Base-by-base conservation (phyloP, 768 basidiomycete genomes). In the Rhizopogon salebrosus region DNA sequence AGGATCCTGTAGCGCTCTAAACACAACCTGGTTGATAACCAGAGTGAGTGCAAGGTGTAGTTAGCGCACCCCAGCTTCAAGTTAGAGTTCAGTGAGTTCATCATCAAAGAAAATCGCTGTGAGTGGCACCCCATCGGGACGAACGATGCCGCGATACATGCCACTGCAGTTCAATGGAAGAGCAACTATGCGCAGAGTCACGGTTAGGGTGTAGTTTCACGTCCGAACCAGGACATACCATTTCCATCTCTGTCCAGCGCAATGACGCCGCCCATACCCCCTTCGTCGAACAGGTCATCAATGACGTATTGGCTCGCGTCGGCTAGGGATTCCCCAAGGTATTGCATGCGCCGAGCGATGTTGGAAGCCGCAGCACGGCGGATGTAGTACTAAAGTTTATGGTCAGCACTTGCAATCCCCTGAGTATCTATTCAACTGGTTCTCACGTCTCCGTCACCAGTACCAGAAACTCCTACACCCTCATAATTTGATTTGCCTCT, bases 31-130 rank as follows among this genome's bases (percentile, higher is more conserved):
- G n/a, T n/a, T n/a, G n/a, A n/a, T n/a, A n/a, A n/a, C n/a, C n/a
- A n/a, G n/a, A n/a, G n/a, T n/a, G n/a, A n/a, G n/a, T n/a, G n/a
- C n/a, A n/a, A n/a, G n/a, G n/a, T n/a, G n/a, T n/a, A n/a, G n/a
- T 29, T 24, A 13, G 11, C 14, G 26, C 26, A 1, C 23, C 23
- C 46, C n/a, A n/a, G n/a, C n/a, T n/a, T n/a, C n/a, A n/a, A 43
- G 20, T 59, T 52, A 57, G 22, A 61, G 50, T 35, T 40, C 49
- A 29, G 59, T 59, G 27, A 80, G 62, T 14, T 71, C 72, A 43
- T 92, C 90, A 56, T 90, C 88, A 18, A 70, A 70, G 66, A 92
- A 92, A 49, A 92, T 89, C 10, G 89, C 90, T 0, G 85, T 87
- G 66, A 80, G 80, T 0, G 87, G 76, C 7, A 82, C 64, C 9